Evolutionary conservation across 768 basidiomycete species (phyloP).

Genomic region (Xerocomus potaroensis): DNA sequence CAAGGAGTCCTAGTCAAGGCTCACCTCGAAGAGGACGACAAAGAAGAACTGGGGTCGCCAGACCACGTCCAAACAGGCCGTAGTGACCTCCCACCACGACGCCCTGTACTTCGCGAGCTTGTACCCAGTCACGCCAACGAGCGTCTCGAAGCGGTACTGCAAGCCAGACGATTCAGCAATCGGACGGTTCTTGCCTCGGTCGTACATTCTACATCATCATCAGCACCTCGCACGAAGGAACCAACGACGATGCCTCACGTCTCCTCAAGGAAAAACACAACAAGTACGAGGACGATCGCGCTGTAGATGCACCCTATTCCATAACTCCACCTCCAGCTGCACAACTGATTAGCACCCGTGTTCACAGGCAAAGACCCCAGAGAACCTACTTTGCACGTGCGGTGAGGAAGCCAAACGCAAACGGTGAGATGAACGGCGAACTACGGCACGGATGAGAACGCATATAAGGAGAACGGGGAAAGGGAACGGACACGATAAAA

Average conservation of each 20-base stretch:
- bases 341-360: background rate
- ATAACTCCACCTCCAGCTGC: constrained; percentile 50
- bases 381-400: constrained; percentile 23
- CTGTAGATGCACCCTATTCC: constrained; percentile 48
- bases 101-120: constrained; percentile 44
- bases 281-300: constrained; percentile 41
- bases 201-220: constrained; percentile 39
- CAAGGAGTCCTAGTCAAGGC: background rate
- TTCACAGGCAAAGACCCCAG: no score
- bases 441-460: constrained; percentile 26
- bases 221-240: background rate
- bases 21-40: constrained; percentile 37
- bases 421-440: constrained; percentile 29
- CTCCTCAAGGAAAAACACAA: constrained; percentile 46
- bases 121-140: constrained; percentile 45
- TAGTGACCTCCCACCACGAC: constrained; percentile 34
- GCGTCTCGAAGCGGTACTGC: constrained; percentile 40
- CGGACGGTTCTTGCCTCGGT: constrained; percentile 37
- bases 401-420: constrained; percentile 28
- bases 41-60: constrained; percentile 49
- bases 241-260: constrained; percentile 33
- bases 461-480: constrained; percentile 23
- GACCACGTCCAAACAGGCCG: constrained; percentile 35
- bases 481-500: constrained; percentile 46
- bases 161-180: constrained; percentile 28